phyloP scores from a whole-genome alignment of 2,329 filamentous ascomycete genomes.

The Alternaria viburni region DNA sequence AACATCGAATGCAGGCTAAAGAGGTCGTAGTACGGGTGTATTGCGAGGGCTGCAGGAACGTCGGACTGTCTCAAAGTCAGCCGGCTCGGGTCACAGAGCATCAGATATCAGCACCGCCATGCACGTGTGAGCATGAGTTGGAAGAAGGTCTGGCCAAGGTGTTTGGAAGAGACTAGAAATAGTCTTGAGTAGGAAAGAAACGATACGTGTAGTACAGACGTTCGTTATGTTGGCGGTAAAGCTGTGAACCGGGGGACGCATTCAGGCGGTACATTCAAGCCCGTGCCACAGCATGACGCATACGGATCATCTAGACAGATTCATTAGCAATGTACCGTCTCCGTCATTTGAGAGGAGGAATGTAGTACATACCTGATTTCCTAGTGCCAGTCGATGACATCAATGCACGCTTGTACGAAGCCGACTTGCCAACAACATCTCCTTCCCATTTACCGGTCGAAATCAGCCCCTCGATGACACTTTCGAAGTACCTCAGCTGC shows the following conservation, averaged over 20 bases:
- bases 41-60: neutral
- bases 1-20: neutral
- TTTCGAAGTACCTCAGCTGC: neutral
- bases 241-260: neutral
- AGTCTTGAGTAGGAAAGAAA: no score
- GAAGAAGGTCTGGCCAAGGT: neutral
- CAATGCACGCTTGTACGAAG: neutral
- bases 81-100: neutral
- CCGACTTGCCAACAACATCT: neutral
- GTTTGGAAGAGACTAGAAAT: neutral
- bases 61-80: neutral
- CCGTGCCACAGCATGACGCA: neutral
- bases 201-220: no score
- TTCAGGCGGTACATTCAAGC: neutral
- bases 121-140: neutral
- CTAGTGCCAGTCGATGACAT: neutral
- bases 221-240: neutral
- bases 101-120: neutral
- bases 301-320: neutral
- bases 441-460: neutral
- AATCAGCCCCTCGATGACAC: neutral
- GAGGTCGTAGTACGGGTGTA: neutral
- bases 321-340: neutral
- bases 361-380: neutral
- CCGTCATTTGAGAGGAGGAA: neutral